Evolutionary conservation across 257 asterid species (phyloP).

Genomic region (Solanum sejunctum): DNA sequence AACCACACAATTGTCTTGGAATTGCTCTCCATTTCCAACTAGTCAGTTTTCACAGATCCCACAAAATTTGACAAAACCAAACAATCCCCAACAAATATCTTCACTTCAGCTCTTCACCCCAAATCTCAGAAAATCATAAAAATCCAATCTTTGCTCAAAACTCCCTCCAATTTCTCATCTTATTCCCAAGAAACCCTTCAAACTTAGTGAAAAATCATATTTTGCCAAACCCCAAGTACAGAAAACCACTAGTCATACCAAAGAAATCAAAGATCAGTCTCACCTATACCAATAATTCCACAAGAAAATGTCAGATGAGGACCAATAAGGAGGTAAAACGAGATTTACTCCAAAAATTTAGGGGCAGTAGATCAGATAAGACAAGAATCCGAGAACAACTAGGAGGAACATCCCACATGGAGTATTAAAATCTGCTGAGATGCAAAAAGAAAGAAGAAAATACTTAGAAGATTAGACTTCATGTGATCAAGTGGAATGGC

Average conservation of each 20-base stretch:
- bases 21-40: constrained; percentile 39
- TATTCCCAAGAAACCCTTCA: neutral
- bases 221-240: neutral
- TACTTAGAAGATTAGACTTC: neutral
- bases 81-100: neutral
- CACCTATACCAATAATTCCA: neutral
- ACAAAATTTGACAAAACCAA: neutral
- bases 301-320: neutral
- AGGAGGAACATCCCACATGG: neutral
- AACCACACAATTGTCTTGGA: constrained; percentile 76
- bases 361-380: neutral
- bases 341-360: neutral
- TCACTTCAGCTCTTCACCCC: neutral
- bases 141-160: neutral
- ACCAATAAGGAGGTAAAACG: neutral
- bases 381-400: neutral
- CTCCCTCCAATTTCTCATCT: neutral
- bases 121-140: neutral
- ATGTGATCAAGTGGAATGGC: constrained; percentile 5
- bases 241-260: neutral
- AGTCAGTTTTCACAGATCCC: neutral
- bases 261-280: neutral
- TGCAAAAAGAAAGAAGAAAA: neutral
- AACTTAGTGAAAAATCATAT: neutral
- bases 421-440: neutral